Evolutionary conservation across 2,329 filamentous ascomycete genomes (phyloP).

Genomic region (Pseudomassariella vexata): DNA sequence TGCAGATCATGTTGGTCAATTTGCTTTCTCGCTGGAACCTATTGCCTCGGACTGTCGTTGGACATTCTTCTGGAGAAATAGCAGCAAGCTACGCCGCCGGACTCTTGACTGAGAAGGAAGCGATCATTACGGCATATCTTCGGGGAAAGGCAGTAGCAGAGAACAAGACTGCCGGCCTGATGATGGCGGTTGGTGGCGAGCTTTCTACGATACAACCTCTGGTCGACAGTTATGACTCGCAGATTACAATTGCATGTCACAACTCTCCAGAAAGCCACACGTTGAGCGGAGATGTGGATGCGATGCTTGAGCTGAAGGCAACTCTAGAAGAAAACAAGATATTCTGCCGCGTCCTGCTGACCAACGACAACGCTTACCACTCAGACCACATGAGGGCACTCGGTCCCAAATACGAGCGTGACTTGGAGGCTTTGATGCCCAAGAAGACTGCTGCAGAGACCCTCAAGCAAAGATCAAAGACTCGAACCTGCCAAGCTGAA

Average conservation of each 20-base stretch:
- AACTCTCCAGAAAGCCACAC: constrained; percentile 8
- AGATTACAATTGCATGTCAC: constrained; percentile 4
- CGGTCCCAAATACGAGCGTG: constrained; percentile 2
- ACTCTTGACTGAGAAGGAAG: constrained; percentile 29
- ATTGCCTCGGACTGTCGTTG: constrained; percentile 24
- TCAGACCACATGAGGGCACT: constrained; percentile 8
- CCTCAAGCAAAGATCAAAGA: too few relatives aligned
- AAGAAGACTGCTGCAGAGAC: too few relatives aligned
- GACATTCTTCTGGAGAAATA: constrained; percentile 36
- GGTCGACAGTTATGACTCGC: not conserved
- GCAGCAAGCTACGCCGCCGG: constrained; percentile 40
- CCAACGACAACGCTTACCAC: constrained; percentile 7
- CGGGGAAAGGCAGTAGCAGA: too few relatives aligned
- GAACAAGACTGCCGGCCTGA: too few relatives aligned
- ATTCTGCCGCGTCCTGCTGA: constrained; percentile 3
- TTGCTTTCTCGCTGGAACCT: constrained; percentile 29
- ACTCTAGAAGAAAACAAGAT: constrained; percentile 1
- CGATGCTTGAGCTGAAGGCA: not conserved
- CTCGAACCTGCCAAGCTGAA: too few relatives aligned
- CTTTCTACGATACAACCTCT: not conserved
- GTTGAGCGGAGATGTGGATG: constrained; percentile 6
- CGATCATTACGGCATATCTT: too few relatives aligned
- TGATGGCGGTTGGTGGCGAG: too few relatives aligned
- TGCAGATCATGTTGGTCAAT: constrained; percentile 36
- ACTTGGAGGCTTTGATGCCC: too few relatives aligned